Percentiles rank a stretch among this genome's conserved stretches.
phyloP scores from a whole-genome alignment of 2,329 filamentous ascomycete genomes.

The Cordyceps tenuipes region DNA sequence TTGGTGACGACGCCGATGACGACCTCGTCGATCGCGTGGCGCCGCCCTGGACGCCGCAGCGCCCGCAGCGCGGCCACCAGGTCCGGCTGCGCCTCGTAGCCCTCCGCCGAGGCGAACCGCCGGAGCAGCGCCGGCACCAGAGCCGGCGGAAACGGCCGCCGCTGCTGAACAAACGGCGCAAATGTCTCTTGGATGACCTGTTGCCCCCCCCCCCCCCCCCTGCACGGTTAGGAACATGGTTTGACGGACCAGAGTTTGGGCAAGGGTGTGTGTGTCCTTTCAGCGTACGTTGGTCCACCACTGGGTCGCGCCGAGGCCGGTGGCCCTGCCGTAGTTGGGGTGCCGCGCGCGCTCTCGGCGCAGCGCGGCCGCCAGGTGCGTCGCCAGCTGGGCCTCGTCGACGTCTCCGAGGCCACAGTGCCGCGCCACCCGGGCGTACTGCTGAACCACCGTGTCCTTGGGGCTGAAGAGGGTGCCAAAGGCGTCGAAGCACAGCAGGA shows the following conservation, averaged over 20 bases:
- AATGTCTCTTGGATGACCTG: constrained; percentile 50
- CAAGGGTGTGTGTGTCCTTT: too few relatives aligned
- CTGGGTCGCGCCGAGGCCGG: constrained; percentile 38
- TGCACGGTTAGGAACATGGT: neutral
- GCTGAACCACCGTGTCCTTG: constrained; percentile 37
- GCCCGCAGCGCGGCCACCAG: constrained; percentile 36
- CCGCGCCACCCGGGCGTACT: constrained; percentile 46
- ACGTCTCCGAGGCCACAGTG: constrained; percentile 39
- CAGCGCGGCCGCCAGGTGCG: constrained; percentile 34
- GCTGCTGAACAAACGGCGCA: constrained; percentile 26
- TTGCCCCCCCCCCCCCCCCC: too few relatives aligned
- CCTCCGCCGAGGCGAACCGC: constrained; percentile 45
- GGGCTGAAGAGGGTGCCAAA: constrained; percentile 57
- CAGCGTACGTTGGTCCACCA: constrained; percentile 54
- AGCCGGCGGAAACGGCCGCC: constrained; percentile 30
- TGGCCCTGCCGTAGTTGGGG: constrained; percentile 52
- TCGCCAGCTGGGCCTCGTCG: constrained; percentile 30
- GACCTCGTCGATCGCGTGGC: constrained; percentile 25
- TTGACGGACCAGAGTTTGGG: too few relatives aligned
- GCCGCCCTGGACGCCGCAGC: constrained; percentile 23
- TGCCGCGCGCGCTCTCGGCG: constrained; percentile 34
- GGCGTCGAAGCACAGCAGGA: constrained; percentile 55
- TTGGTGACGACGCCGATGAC: constrained; percentile 54
- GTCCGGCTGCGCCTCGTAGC: constrained; percentile 41
- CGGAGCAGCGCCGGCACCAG: constrained; percentile 41